Evolutionary conservation across 306 rosid genomes (phyloP).

Genomic region (Calophaca sinica): DNA sequence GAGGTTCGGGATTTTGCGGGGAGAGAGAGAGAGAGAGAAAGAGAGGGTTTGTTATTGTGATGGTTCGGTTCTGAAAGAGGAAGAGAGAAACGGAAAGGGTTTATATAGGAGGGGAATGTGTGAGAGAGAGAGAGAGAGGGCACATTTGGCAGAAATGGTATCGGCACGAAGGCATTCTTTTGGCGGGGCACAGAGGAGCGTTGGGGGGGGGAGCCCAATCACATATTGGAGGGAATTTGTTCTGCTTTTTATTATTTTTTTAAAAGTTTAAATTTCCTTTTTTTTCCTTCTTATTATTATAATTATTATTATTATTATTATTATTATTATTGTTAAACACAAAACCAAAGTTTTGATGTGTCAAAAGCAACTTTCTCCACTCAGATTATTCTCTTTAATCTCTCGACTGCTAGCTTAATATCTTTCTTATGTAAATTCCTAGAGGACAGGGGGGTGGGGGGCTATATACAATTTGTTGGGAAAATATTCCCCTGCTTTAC

Average conservation of each 20-base stretch:
- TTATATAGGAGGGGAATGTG: constrained; percentile 42
- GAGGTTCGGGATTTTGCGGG: constrained; percentile 1
- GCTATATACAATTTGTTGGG: neutral
- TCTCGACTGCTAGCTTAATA: constrained; percentile 7
- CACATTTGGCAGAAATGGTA: constrained; percentile 36
- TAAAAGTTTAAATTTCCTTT: constrained; percentile 29
- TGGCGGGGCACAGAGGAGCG: constrained; percentile 52
- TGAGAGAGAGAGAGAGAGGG: constrained; percentile 31
- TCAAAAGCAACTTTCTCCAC: constrained; percentile 27
- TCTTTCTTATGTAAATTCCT: neutral
- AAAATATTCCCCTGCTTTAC: constrained; percentile 49
- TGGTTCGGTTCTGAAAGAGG: constrained; percentile 21
- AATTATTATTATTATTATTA: neutral
- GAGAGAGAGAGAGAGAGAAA: neutral
- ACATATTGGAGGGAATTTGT: constrained; percentile 79
- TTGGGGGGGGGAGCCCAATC: constrained; percentile 58
- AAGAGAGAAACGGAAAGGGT: constrained; percentile 28
- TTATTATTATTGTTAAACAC: neutral
- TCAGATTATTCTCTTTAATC: constrained; percentile 35
- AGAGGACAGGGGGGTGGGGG: neutral
- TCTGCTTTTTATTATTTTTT: constrained; percentile 40
- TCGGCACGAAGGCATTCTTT: constrained; percentile 48
- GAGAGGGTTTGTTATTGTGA: neutral
- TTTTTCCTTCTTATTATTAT: neutral
- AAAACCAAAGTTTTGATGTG: constrained; percentile 23